phyloP scores from a whole-genome alignment of 805 yeast species.

The Candida maesae region DNA sequence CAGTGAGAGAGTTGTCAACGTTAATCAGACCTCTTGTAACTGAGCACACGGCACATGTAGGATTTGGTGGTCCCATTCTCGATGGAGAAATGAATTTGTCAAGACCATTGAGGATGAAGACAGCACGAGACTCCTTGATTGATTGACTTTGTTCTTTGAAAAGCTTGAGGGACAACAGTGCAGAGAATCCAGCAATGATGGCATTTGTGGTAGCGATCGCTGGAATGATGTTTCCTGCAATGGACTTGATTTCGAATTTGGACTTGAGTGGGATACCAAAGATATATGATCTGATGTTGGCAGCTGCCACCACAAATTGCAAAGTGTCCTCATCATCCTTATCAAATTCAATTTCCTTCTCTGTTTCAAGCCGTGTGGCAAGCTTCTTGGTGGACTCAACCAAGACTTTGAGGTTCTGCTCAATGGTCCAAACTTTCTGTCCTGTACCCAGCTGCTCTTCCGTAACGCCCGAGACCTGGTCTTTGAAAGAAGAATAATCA shows the following conservation, averaged over 20 bases:
- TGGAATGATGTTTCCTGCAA: conserved; percentile 97
- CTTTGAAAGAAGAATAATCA: conserved; percentile 26
- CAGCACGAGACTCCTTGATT: conserved; percentile 38
- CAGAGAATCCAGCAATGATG: conserved; percentile 84
- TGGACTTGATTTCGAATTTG: conserved; percentile 85
- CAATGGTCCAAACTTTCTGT: conserved; percentile 52
- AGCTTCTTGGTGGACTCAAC: conserved; percentile 44
- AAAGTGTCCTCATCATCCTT: conserved; percentile 94
- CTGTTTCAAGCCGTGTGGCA: conserved; percentile 41
- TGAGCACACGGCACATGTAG: conserved; percentile 66
- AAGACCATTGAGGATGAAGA: conserved; percentile 50
- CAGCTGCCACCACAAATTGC: conserved; percentile 80
- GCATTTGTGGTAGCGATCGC: conserved; percentile 99
- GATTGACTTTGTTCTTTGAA: conserved; percentile 32
- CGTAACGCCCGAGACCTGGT: conserved; percentile 14
- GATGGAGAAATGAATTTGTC: conserved; percentile 67
- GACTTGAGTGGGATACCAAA: conserved; percentile 70
- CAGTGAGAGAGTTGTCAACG: conserved; percentile 33
- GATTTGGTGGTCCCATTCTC: conserved; percentile 55
- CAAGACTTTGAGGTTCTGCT: conserved; percentile 62
- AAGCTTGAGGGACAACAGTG: conserved; percentile 63
- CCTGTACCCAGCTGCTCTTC: conserved; percentile 28
- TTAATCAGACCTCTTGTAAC: conserved; percentile 49
- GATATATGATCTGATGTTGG: conserved; percentile 69
- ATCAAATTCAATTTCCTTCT: conserved; percentile 62